Base-by-base conservation (phyloP, 1,284 basidiomycete species). In the Irpex lacteus region DNA sequence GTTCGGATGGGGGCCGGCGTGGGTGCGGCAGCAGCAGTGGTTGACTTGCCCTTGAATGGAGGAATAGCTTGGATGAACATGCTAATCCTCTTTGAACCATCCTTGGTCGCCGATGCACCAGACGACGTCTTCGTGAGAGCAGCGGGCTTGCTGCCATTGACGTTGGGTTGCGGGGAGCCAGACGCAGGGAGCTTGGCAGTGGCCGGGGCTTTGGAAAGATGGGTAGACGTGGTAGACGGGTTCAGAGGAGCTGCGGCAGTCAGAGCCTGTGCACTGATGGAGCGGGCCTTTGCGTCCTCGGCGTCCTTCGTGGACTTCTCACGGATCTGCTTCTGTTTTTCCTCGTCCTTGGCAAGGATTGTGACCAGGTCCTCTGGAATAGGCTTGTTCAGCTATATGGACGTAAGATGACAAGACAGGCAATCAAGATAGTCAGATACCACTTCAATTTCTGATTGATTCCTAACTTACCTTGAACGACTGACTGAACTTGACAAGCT, bases 301-400 rank as follows among this genome's bases (percentile, higher is more conserved):
- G 92, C 89, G 62, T 95, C 93, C 67, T 85, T 80, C 52, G 76
- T 78, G 9, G 91, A 84, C 72, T 90, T 94, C 72, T 94, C 91
- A 65, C 87, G 85, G 72, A 96, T 95, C 62, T 82, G 85, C 68
- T 87, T 87, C 72, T 96, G 94, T 77, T 93, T 95, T 60, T 89
- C 87, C 77, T 93, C 91, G 71, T 96, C 93, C 78, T 97, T 97
- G 54, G 94, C 88, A 44, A 98, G 80, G 71, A 98, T 95, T 4
- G 91, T 85, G n/a, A 98, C 90, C 61, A 98, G 85, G 75, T 98
- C 97, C 56, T 94, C 92, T 9, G 95, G 96, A 68, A 98, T 94
- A 6, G 95, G 94, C 73, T 95, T 91, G 73, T 96, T 96, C 61
- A 98, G 87, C 93, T 94, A 67, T 21, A 36, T n/a, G 62, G 62